Base-by-base conservation (phyloP, 164 flowering plant genomes). In the Platanus orientalis region DNA sequence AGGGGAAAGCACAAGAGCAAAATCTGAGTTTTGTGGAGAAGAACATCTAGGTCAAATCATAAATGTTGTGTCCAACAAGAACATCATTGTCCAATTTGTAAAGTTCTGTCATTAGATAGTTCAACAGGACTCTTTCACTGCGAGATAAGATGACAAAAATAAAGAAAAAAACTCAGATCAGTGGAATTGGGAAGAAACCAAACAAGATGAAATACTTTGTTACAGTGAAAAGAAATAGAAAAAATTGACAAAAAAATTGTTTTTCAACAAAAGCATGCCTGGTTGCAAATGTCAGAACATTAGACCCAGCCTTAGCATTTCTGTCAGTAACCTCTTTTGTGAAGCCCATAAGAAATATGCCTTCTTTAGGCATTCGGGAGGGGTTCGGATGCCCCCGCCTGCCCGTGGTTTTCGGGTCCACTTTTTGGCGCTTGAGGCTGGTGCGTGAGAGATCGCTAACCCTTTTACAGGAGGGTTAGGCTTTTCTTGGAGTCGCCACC, bases 61-160 rank as follows among this genome's bases (percentile, higher is more conserved):
- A 95, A 55, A 95, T 88, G 68, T 92, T 92, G 76, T 92, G 98
- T 26, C 99, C 98, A 74, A 92, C 95, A 63, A 92, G 87, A 73
- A 95, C 82, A 79, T 92, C n/a, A 73, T 84, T 80, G 59, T 92
- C 98, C 74, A 92, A 72, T 70, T 88, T 90, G 87, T 82, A 72
- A 54, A 95, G 63, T 76, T 87, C 94, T 68, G 76, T 72, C 89
- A 92, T 84, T 70, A 95, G 65, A 40, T 96, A 84, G 60, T 83
- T 87, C 56, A 95, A 63, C 74, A 95, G 75, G 44, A 98, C 99
- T 68, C 98, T 82, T 78, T 95, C 99, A 81, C 99, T 95, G 95
- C 74, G 68, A n/a, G 60, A 9, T 0, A 62, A 65, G 36, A 55
- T 12, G 0, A 14, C 54, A 55, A 69, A 62, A 40, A 32, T 19